phyloP scores from a whole-genome alignment of 176 grass and related monocot species.

The Aegilops bicornis region DNA sequence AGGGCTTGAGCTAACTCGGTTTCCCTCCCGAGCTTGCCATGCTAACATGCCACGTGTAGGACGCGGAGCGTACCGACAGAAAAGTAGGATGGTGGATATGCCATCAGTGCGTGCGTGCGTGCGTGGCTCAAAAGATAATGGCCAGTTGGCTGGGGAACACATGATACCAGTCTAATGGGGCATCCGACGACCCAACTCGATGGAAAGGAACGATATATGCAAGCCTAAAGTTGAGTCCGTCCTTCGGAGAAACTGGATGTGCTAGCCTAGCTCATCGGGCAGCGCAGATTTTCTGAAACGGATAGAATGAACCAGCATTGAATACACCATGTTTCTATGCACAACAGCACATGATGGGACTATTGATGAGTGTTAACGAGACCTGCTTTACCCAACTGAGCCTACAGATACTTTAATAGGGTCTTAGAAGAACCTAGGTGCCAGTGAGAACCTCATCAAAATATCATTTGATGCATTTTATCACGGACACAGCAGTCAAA shows the following conservation, averaged over 20 bases:
- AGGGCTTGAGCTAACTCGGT: constrained; percentile 25
- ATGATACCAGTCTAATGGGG: background rate
- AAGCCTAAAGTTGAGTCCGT: background rate
- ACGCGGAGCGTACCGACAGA: background rate
- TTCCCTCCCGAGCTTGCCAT: constrained; percentile 25
- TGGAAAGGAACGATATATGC: background rate
- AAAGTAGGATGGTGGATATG: background rate
- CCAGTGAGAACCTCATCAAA: background rate
- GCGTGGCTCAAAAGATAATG: background rate
- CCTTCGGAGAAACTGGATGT: background rate
- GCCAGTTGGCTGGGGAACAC: background rate
- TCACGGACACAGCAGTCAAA: background rate
- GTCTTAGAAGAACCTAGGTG: background rate
- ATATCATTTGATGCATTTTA: background rate
- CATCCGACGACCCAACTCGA: constrained; percentile 8
- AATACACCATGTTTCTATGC: background rate
- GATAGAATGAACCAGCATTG: background rate
- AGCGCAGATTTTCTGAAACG: background rate
- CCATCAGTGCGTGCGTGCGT: background rate
- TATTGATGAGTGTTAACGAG: background rate
- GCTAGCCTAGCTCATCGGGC: background rate
- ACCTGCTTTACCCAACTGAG: background rate
- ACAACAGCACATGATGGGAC: background rate
- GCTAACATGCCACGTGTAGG: constrained; percentile 9
- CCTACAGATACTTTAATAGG: background rate